A percentile compares a stretch with the other conserved stretches of the same genome.
These are phyloP conservation scores for Albizia julibrissin DNA, from an alignment of 306 rosid genomes.

Conservation along the genomic window DNA sequence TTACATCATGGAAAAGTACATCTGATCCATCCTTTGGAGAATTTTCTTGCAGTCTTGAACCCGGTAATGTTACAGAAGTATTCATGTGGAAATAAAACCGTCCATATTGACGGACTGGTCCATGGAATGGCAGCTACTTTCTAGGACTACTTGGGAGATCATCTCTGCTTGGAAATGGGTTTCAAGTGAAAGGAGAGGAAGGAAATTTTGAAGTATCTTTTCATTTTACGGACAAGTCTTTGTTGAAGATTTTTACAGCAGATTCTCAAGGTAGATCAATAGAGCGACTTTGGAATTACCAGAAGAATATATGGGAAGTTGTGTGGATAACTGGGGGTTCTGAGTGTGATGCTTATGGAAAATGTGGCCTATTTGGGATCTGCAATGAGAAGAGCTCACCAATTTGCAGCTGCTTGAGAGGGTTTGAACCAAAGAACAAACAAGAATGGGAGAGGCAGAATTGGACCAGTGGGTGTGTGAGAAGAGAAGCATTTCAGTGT, in stretches of 20 bases:
- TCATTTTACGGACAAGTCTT: not conserved
- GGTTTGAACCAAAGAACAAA: not conserved
- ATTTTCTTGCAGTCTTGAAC: not conserved
- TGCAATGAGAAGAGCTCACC: not conserved
- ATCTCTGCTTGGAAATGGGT: not conserved
- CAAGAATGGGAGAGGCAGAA: slow-evolving; percentile 20
- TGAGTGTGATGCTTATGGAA: not conserved
- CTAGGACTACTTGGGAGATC: not conserved
- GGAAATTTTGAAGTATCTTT: not conserved
- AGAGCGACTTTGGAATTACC: not conserved
- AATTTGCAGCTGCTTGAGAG: not conserved
- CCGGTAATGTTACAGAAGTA: not conserved
- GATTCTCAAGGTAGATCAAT: not conserved
- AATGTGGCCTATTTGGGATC: not conserved
- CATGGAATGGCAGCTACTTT: slow-evolving; percentile 2
- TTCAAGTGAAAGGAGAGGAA: not conserved
- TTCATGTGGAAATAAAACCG: not conserved
- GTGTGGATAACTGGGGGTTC: not conserved
- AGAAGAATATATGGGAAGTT: not conserved
- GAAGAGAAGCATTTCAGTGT: slow-evolving; percentile 30
- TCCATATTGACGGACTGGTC: slow-evolving; percentile 14
- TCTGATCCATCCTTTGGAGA: slow-evolving; percentile 27
- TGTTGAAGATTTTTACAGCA: not conserved
- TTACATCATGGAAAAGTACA: slow-evolving; percentile 22
- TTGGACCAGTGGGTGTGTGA: not conserved